Evolutionary conservation across 257 asterid genomes (phyloP).

Genomic region (Cynanchum wilfordii): DNA sequence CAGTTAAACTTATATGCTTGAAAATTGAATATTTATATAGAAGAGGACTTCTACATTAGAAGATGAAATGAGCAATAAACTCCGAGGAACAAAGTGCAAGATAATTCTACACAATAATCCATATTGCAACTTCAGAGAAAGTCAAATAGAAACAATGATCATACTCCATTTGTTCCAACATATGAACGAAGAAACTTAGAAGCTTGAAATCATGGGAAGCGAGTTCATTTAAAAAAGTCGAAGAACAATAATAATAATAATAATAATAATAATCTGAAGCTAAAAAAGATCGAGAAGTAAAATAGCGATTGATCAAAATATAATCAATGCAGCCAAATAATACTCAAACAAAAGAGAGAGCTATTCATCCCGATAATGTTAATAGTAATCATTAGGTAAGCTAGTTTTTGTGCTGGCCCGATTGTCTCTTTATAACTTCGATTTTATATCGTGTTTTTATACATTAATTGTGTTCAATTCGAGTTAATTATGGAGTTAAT

Average conservation of each 20-base stretch:
- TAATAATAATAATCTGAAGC: no score
- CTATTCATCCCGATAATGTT: no score
- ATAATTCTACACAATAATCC: not conserved
- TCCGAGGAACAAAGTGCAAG: not conserved
- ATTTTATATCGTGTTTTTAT: no score
- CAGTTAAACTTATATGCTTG: not conserved
- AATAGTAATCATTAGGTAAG: no score
- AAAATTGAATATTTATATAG: not conserved
- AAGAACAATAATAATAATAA: conserved; percentile 7
- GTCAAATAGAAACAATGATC: conserved; percentile 14
- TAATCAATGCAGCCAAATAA: not conserved
- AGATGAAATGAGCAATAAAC: not conserved
- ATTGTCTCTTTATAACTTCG: no score
- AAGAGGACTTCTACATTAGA: not conserved
- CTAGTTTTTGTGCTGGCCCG: no score
- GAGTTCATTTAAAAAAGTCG: conserved; percentile 23
- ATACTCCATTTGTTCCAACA: conserved; percentile 3
- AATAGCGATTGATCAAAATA: not conserved
- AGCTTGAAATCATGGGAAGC: conserved; percentile 75
- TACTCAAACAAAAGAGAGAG: no score
- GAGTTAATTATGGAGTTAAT: no score
- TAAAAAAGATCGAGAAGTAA: not conserved
- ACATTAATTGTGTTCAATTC: no score
- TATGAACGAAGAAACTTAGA: conserved; percentile 74
- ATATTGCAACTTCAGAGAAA: not conserved